These are phyloP conservation scores for Monosporozyma siamensis DNA, from an alignment of 805 yeast genomes.

Conservation along the genomic window DNA sequence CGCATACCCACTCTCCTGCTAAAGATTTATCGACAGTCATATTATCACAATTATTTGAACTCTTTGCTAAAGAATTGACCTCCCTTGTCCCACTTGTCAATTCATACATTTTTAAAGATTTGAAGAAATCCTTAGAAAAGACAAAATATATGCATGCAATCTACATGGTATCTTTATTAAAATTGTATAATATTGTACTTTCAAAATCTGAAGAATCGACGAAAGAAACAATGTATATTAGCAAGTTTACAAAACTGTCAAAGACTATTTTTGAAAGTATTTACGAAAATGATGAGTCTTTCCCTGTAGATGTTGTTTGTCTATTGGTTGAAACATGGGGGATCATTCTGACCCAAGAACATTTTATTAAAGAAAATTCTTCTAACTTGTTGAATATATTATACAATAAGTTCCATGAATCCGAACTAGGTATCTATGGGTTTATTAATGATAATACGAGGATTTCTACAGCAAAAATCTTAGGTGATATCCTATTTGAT, in stretches of 20 bases:
- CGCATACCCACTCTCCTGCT: slow-evolving; percentile 16
- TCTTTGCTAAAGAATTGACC: slow-evolving; percentile 27
- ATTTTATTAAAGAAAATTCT: slow-evolving; percentile 18
- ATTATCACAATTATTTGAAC: slow-evolving; percentile 26
- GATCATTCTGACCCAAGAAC: slow-evolving; percentile 13
- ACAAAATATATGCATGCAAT: slow-evolving; percentile 26
- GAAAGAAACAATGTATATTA: slow-evolving; percentile 7
- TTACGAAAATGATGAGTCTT: slow-evolving; percentile 15
- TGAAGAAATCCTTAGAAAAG: slow-evolving; percentile 29
- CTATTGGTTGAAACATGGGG: slow-evolving; percentile 22
- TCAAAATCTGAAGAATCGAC: slow-evolving; percentile 11
- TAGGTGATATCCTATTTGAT: slow-evolving; percentile 31
- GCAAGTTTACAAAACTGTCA: slow-evolving; percentile 22
- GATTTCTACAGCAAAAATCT: slow-evolving; percentile 25
- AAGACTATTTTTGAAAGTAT: slow-evolving; percentile 18
- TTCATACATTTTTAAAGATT: slow-evolving; percentile 24
- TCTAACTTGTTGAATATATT: slow-evolving; percentile 12
- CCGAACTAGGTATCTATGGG: slow-evolving; percentile 23
- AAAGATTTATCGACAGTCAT: slow-evolving; percentile 26
- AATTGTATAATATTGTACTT: slow-evolving; percentile 16
- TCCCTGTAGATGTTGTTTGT: slow-evolving; percentile 22
- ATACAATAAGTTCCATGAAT: slow-evolving; percentile 16
- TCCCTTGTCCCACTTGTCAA: slow-evolving; percentile 30
- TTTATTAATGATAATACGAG: slow-evolving; percentile 23
- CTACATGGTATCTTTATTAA: slow-evolving; percentile 20